A percentile compares a stretch with the other conserved stretches of the same genome.
Conservation (phyloP, 345 rosid species). For the Eucalyptus sp. region DNA sequence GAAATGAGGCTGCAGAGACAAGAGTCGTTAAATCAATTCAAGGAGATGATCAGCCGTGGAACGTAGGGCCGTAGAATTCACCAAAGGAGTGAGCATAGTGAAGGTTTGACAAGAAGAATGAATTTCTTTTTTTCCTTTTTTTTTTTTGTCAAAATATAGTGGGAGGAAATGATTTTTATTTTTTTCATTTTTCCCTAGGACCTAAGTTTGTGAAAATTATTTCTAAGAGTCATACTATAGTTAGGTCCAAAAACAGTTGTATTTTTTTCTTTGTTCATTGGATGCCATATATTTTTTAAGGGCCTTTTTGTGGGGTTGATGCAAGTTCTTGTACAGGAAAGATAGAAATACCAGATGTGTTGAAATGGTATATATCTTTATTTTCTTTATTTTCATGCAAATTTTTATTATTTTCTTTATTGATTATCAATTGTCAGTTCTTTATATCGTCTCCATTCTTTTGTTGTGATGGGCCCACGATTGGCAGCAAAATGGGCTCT, state of each 20-base stretch:
- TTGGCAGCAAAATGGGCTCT: no score
- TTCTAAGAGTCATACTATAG: background rate
- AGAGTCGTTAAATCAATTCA: conserved; percentile 43
- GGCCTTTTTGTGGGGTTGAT: background rate
- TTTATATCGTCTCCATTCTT: background rate
- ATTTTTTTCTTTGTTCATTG: no score
- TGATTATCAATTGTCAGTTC: no score
- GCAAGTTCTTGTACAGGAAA: background rate
- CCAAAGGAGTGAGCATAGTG: background rate
- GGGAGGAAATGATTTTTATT: background rate
- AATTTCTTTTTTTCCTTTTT: no score
- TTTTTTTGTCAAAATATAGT: background rate
- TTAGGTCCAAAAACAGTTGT: background rate
- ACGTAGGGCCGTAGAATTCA: background rate
- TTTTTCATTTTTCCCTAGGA: background rate
- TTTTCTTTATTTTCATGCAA: no score
- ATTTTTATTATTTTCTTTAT: no score
- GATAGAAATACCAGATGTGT: background rate
- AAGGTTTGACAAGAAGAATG: background rate
- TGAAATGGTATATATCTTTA: background rate
- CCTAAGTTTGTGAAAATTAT: background rate
- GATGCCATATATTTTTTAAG: background rate
- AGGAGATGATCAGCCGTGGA: conserved; percentile 19
- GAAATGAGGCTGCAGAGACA: conserved; percentile 70
- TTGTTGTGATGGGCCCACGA: no score